These are phyloP conservation scores for Trichoderma sp. DNA, from an alignment of 2,329 filamentous ascomycete genomes.

Conservation along the genomic window DNA sequence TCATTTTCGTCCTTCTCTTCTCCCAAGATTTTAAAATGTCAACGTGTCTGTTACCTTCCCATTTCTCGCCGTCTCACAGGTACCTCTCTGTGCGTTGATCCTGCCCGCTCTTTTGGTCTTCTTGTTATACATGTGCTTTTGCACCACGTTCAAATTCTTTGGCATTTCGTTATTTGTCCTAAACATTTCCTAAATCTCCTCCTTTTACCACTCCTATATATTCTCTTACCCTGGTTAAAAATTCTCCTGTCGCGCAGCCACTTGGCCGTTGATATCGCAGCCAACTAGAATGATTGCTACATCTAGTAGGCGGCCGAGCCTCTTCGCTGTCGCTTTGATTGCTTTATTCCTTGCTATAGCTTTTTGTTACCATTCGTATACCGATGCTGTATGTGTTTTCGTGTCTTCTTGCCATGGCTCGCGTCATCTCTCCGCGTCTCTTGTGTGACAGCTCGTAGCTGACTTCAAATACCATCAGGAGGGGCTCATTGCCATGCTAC, in stretches of 20 bases:
- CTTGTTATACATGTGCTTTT: background rate
- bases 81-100: background rate
- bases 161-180: background rate
- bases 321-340: slow-evolving; percentile 8
- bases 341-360: slow-evolving; percentile 8
- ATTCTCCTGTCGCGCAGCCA: background rate
- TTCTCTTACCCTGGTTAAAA: background rate
- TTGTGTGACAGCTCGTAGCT: background rate
- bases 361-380: slow-evolving; percentile 18
- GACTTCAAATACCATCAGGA: background rate
- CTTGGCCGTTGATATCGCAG: background rate
- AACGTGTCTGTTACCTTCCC: slow-evolving; percentile 2
- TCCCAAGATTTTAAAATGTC: background rate
- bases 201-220: background rate
- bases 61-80: background rate
- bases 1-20: background rate
- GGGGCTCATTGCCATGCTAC: slow-evolving; percentile 1
- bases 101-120: background rate
- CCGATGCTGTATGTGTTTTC: slow-evolving; percentile 17
- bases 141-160: background rate
- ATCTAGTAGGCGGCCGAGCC: slow-evolving; percentile 15
- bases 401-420: background rate
- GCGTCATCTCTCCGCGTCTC: background rate
- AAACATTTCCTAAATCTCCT: background rate
- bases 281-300: slow-evolving; percentile 6